Percentiles rank a stretch among this genome's conserved stretches.
phyloP scores from a whole-genome alignment of 768 basidiomycete genomes.

The Termitomyces eurrhizus region DNA sequence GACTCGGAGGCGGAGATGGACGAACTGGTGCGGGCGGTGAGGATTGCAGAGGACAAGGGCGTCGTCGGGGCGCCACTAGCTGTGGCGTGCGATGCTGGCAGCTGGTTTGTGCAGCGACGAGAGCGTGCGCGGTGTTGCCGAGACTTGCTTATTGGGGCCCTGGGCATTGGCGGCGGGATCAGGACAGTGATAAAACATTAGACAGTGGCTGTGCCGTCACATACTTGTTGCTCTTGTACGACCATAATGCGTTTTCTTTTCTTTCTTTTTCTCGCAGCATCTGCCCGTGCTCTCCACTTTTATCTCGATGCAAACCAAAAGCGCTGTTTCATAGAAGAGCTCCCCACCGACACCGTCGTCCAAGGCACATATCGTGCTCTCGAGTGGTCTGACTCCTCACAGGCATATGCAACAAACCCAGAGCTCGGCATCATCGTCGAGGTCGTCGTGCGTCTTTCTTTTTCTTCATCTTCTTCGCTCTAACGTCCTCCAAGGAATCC shows the following conservation, averaged over 20 bases:
- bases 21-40: conserved; percentile 59
- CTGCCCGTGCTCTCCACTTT: conserved; percentile 84
- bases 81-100: conserved; percentile 66
- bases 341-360: conserved; percentile 92
- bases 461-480: not conserved
- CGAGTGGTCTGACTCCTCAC: conserved; percentile 78
- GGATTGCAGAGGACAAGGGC: conserved; percentile 52
- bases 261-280: conserved; percentile 22
- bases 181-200: not conserved
- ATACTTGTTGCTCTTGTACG: not conserved
- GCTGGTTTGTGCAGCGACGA: conserved; percentile 78
- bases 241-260: conserved; percentile 1
- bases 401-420: conserved; percentile 66
- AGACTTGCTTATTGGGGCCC: conserved; percentile 52
- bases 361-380: conserved; percentile 89
- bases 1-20: conserved; percentile 88
- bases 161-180: conserved; percentile 31
- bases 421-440: conserved; percentile 87
- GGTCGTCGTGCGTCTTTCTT: conserved; percentile 64
- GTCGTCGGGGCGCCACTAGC: conserved; percentile 65
- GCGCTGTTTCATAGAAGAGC: conserved; percentile 94
- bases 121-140: conserved; percentile 61
- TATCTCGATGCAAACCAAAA: conserved; percentile 94
- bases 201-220: conserved; percentile 5
- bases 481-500: conserved; percentile 61